Percentiles rank a stretch among this genome's conserved stretches.
phyloP scores from a whole-genome alignment of 2,329 filamentous ascomycete species.

The Purpureocillium lavendulum region DNA sequence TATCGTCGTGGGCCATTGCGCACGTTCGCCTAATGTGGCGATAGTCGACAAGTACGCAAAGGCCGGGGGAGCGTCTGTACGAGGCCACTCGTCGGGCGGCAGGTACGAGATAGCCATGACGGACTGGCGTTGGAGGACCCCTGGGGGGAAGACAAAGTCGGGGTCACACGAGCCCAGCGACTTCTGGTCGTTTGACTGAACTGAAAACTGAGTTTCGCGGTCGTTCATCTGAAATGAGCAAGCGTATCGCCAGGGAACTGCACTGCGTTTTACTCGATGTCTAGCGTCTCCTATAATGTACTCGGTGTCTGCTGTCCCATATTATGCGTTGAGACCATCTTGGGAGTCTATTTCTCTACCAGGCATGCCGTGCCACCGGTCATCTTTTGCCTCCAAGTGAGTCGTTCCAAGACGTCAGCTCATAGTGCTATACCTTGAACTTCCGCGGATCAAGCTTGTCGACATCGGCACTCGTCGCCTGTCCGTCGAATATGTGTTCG shows the following conservation, averaged over 20 bases:
- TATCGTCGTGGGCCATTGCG: not conserved
- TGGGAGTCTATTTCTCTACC: no score
- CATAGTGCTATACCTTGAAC: conserved; percentile 38
- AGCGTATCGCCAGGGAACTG: no score
- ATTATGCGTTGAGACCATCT: no score
- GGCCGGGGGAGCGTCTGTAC: not conserved
- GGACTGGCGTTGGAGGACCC: not conserved
- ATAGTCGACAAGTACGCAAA: not conserved
- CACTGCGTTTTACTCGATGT: no score
- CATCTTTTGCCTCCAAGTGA: not conserved
- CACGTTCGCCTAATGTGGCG: not conserved
- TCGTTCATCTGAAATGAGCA: no score
- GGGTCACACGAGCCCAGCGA: not conserved
- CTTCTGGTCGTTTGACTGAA: not conserved
- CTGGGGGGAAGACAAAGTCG: not conserved
- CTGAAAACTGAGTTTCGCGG: no score
- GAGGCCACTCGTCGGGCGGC: not conserved
- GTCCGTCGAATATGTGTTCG: conserved; percentile 68
- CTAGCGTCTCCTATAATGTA: no score
- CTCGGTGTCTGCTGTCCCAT: no score
- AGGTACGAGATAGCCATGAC: not conserved
- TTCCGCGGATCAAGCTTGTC: conserved; percentile 58
- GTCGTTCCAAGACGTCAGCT: conserved; percentile 1
- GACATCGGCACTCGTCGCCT: conserved; percentile 59
- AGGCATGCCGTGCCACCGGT: no score